These are phyloP conservation scores for Discostella pseudostelligera DNA, from an alignment of 108 stramenopile genomes.

Conservation along the genomic window DNA sequence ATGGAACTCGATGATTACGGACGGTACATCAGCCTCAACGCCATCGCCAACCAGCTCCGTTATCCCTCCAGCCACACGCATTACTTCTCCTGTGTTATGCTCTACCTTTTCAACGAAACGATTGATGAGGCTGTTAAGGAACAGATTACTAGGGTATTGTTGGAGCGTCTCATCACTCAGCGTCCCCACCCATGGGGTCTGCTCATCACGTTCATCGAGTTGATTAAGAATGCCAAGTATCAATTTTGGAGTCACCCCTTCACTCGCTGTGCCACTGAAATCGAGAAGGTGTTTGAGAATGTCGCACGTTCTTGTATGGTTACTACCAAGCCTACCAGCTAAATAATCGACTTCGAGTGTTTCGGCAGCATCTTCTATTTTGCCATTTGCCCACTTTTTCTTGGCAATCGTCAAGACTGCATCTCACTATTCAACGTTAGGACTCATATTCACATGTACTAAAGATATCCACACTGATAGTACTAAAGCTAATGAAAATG, in stretches of 20 bases:
- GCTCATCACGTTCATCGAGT: constrained; percentile 98
- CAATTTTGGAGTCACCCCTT: constrained; percentile 98
- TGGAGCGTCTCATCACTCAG: constrained; percentile 98
- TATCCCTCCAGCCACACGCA: constrained; percentile 99
- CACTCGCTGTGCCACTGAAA: constrained; percentile 97
- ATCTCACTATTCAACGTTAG: no score
- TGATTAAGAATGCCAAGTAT: constrained; percentile 99
- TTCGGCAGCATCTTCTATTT: no score
- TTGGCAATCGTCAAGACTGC: no score
- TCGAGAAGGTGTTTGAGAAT: constrained; percentile 97
- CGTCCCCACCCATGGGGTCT: constrained; percentile 98
- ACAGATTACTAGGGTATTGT: constrained; percentile 96
- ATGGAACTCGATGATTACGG: constrained; percentile 93
- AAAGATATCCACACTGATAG: no score
- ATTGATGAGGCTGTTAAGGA: constrained; percentile 93
- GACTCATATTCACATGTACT: no score
- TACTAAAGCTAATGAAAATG: no score
- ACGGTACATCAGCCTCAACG: constrained; percentile 95
- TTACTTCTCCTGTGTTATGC: constrained; percentile 97
- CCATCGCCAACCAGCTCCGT: constrained; percentile 98
- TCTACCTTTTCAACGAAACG: constrained; percentile 95
- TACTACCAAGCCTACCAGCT: background rate
- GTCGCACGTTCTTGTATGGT: constrained; percentile 91
- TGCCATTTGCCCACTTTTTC: no score
- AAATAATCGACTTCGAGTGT: no score